A percentile compares a stretch with the other conserved stretches of the same genome.
phyloP scores from a whole-genome alignment of 306 rosid species.

The Vachellia collinsii region DNA sequence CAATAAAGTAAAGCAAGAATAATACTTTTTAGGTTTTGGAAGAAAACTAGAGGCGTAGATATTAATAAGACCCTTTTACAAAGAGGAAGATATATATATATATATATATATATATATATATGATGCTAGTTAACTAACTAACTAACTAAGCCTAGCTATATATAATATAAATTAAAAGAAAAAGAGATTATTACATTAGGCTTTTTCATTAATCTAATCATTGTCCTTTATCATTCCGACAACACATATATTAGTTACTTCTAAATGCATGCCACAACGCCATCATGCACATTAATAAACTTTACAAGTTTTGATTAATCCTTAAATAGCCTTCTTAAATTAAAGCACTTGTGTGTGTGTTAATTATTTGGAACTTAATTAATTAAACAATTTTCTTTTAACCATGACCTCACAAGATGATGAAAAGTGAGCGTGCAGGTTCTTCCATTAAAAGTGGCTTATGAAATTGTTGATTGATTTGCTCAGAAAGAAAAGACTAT shows the following conservation, averaged over 20 bases:
- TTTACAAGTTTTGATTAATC: conserved; percentile 46
- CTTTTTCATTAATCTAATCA: conserved; percentile 33
- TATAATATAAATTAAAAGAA: background rate
- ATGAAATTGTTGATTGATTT: conserved; percentile 43
- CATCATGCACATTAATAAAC: conserved; percentile 46
- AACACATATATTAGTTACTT: conserved; percentile 43
- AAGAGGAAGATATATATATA: conserved; percentile 1
- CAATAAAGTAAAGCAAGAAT: background rate
- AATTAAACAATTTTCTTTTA: conserved; percentile 4
- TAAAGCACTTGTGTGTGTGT: background rate
- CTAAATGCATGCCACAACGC: conserved; percentile 52
- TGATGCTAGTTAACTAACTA: conserved; percentile 3
- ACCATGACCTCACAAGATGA: conserved; percentile 41
- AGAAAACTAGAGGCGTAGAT: conserved; percentile 45
- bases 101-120: background rate
- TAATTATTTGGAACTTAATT: conserved; percentile 26
- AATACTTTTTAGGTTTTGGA: conserved; percentile 47
- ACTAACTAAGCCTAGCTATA: background rate
- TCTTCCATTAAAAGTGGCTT: conserved; percentile 42
- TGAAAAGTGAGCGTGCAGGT: conserved; percentile 40
- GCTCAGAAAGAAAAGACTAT: conserved; percentile 23
- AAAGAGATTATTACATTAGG: conserved; percentile 36
- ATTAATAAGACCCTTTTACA: conserved; percentile 42
- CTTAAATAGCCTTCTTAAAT: conserved; percentile 27
- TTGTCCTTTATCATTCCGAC: conserved; percentile 67